A percentile compares a stretch with the other conserved stretches of the same genome.
phyloP scores from a whole-genome alignment of 2,329 filamentous ascomycete species.

The Fusarium siculi region DNA sequence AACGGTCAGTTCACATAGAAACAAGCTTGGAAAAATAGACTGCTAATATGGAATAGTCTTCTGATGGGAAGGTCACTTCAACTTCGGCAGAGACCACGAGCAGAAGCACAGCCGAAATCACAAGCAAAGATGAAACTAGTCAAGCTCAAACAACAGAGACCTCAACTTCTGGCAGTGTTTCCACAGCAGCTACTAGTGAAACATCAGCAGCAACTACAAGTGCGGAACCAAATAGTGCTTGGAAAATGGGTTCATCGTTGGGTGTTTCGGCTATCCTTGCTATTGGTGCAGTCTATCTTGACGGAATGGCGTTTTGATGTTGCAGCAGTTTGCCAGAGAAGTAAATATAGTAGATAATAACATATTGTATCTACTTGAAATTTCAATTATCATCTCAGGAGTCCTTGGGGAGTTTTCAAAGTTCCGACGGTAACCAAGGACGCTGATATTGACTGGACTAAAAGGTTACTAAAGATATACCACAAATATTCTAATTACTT shows the following conservation, averaged over 20 bases:
- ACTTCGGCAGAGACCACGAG: not conserved
- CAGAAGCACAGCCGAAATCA: no score
- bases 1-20: not conserved
- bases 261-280: not conserved
- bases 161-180: not conserved
- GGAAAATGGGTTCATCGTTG: no score
- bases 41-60: not conserved
- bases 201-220: not conserved
- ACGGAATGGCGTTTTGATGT: not conserved
- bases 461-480: no score
- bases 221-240: not conserved
- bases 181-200: rapidly evolving
- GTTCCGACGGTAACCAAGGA: not conserved
- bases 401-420: not conserved
- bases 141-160: not conserved
- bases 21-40: rapidly evolving
- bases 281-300: not conserved
- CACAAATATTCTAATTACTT: not conserved
- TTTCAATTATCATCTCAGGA: no score
- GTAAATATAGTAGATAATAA: rapidly evolving
- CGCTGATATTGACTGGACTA: not conserved
- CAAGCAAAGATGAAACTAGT: not conserved
- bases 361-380: rapidly evolving
- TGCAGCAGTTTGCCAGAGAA: rapidly evolving
- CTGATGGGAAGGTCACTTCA: not conserved